Percentiles rank a stretch among this genome's conserved stretches.
Conservation (phyloP, 495 filamentous ascomycete genomes). For the Daldinia childiae region DNA sequence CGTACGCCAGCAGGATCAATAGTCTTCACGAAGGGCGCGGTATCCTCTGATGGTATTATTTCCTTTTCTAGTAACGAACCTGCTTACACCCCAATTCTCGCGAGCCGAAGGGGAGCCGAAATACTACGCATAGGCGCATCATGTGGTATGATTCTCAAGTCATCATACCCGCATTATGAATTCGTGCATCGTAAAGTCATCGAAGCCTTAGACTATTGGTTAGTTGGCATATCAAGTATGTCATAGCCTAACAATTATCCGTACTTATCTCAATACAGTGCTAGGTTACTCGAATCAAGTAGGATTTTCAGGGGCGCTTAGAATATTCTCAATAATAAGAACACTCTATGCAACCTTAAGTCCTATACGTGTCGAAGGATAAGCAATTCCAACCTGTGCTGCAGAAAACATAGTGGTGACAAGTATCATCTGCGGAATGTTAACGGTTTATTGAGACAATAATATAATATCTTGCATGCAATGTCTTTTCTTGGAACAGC, state of each 20-base stretch:
- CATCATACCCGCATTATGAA: not conserved
- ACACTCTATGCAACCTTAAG: not conserved
- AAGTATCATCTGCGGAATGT: no score
- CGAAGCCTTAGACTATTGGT: not conserved
- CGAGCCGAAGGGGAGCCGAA: conserved; percentile 3
- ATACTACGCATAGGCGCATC: not conserved
- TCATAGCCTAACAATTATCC: not conserved
- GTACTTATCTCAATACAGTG: not conserved
- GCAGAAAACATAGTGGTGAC: no score
- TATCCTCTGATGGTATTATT: not conserved
- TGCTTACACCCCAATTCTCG: not conserved
- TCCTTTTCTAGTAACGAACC: not conserved
- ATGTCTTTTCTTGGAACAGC: no score
- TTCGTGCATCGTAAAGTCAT: not conserved
- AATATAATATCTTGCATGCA: no score
- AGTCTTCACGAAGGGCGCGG: not conserved
- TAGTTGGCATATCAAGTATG: not conserved
- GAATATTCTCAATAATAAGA: not conserved
- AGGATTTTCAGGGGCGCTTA: not conserved
- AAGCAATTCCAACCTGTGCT: not conserved
- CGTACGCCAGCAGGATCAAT: not conserved
- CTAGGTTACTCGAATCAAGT: not conserved
- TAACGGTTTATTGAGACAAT: no score
- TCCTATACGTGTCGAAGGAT: no score
- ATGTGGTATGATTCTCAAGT: not conserved